Base-by-base conservation (phyloP, 2,329 filamentous ascomycete species). In the Knoxdaviesia proteae region DNA sequence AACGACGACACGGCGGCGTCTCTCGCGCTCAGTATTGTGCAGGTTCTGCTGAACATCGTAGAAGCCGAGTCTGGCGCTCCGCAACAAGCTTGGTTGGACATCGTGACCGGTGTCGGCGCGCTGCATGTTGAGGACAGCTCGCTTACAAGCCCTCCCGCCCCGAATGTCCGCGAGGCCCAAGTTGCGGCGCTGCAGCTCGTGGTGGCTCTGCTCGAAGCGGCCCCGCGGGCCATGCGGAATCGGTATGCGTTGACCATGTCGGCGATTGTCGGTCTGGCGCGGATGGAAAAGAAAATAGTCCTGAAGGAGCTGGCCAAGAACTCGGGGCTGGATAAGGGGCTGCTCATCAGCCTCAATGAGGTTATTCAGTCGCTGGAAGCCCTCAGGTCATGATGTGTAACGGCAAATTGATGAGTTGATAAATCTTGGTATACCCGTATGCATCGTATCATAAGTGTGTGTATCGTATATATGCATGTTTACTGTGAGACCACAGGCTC, bases 151-250 rank as follows among this genome's bases (percentile, higher is more conserved):
- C 50, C 50, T 29, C 48, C 45, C 39, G 41, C 50, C 3, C 40
- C 48, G 6, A 41, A 50, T 0, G 52, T 62, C 4, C 54, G 58
- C n/a, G 73, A 77, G 45, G 64, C 71, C 41, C 60, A 66, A 39
- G 58, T 71, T 5, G 68, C 68, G 2, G 61, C 64, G 32, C 52
- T 77, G 41, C 71, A 76, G 53, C 62, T 79, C 1, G 68, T 66
- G 29, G 62, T 67, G 8, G 60, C 64, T 3, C 51, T 77, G n/a
- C 53, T 77, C 32, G 57, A 51, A 1, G 61, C 61, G 32, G 61
- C 68, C 20, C 62, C 57, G 5, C 49, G 53, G 1, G 67, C 66
- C 0, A 59, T 71, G 58, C 57, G 59, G 44, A 64, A 56, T 48
- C 60, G 71, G 11, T 73, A 72, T 47, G 51, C 55, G 2, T 64